These are phyloP conservation scores for Eustoma russellianum DNA, from an alignment of 257 asterid genomes.

Conservation along the genomic window DNA sequence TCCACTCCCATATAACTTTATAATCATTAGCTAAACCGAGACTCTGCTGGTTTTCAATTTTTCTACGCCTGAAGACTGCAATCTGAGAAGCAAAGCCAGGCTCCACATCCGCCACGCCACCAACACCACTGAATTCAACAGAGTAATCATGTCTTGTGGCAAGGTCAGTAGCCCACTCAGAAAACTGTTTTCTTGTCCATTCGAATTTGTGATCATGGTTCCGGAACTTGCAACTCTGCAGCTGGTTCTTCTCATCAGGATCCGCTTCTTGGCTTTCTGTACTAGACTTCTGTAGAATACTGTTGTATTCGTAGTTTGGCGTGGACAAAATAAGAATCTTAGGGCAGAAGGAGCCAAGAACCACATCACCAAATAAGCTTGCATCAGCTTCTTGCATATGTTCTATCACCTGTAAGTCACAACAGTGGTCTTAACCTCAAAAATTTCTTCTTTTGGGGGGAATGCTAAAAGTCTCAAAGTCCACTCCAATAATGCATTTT, in stretches of 20 bases:
- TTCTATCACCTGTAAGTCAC: conserved; percentile 63
- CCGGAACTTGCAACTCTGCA: conserved; percentile 54
- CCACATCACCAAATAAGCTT: conserved; percentile 60
- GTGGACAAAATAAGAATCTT: conserved; percentile 75
- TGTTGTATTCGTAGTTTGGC: conserved; percentile 89
- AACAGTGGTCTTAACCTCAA: conserved; percentile 2
- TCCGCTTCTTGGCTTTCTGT: conserved; percentile 54
- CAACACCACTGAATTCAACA: conserved; percentile 82
- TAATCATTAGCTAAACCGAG: conserved; percentile 24
- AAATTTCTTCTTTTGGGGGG: too few species aligned
- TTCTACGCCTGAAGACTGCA: conserved; percentile 43
- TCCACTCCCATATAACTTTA: conserved; percentile 68
- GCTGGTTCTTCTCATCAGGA: conserved; percentile 49
- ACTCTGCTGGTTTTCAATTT: conserved; percentile 16
- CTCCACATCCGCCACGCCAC: conserved; percentile 58
- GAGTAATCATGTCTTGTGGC: conserved; percentile 45
- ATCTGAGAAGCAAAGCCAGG: conserved; percentile 96
- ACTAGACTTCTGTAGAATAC: conserved; percentile 64
- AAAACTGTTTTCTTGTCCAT: conserved; percentile 83
- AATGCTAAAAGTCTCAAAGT: too few species aligned
- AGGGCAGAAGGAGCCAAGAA: conserved; percentile 59
- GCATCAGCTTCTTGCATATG: conserved; percentile 96
- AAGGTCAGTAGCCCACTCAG: conserved; percentile 66
- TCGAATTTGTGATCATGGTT: conserved; percentile 94
- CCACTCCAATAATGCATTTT: too few species aligned